Percentiles rank a stretch among this genome's conserved stretches.
Evolutionary conservation across 768 basidiomycete genomes (phyloP).

Genomic region (Trametes elegans): DNA sequence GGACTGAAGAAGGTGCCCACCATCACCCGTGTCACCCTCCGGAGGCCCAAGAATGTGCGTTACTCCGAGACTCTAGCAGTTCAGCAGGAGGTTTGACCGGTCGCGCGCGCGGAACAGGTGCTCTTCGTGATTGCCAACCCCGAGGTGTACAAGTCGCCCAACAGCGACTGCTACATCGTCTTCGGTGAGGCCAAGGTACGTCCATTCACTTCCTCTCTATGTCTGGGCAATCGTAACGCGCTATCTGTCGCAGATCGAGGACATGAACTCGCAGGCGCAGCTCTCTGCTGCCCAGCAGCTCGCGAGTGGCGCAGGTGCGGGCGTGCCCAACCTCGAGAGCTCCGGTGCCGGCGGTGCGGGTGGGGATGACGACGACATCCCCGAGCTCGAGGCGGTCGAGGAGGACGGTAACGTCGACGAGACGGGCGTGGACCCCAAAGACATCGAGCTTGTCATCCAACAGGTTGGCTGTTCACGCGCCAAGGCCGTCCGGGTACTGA

Average conservation of each 20-base stretch:
- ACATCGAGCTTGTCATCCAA: conserved; percentile 92
- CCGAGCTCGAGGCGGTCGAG: conserved; percentile 78
- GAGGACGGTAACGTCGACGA: conserved; percentile 84
- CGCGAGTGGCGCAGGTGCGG: conserved; percentile 46
- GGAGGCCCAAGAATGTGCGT: conserved; percentile 91
- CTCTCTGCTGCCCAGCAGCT: conserved; percentile 79
- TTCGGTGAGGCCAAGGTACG: conserved; percentile 94
- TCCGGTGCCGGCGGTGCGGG: conserved; percentile 58
- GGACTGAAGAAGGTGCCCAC: conserved; percentile 91
- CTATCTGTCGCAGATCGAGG: conserved; percentile 60
- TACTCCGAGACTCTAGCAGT: no score
- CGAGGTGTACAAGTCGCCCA: conserved; percentile 97
- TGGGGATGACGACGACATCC: conserved; percentile 69
- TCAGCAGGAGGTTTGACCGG: no score
- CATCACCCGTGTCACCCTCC: conserved; percentile 93
- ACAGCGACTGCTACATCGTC: conserved; percentile 98
- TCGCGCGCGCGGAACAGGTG: conserved; percentile 47
- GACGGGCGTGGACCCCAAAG: conserved; percentile 87
- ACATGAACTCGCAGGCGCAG: conserved; percentile 80
- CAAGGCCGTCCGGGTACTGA: conserved; percentile 88
- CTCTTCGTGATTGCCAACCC: conserved; percentile 91
- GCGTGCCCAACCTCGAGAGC: conserved; percentile 47
- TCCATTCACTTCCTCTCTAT: background rate
- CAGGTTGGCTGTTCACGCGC: conserved; percentile 88
- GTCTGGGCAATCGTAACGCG: background rate